Evolutionary conservation across 2,329 filamentous ascomycete species (phyloP).

Genomic region (Fusarium multiceps): DNA sequence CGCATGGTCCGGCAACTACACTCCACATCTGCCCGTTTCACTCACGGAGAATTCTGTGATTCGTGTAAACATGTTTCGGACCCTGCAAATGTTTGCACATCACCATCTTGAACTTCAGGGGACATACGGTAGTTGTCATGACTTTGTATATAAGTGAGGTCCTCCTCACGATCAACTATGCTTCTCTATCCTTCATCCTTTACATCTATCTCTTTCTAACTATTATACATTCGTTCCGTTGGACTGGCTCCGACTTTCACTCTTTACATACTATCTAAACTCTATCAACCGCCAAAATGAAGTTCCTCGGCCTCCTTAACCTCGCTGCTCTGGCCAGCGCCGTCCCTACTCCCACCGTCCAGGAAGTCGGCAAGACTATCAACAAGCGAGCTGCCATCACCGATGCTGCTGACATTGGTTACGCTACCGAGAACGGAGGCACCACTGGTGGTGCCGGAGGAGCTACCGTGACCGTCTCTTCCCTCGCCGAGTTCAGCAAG

Average conservation of each 20-base stretch:
- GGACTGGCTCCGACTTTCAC: slow-evolving; percentile 37
- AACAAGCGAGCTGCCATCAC: slow-evolving; percentile 52
- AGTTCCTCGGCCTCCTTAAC: slow-evolving; percentile 49
- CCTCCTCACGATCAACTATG: neutral
- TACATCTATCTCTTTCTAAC: slow-evolving; percentile 17
- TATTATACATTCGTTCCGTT: slow-evolving; percentile 38
- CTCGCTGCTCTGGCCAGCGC: slow-evolving; percentile 48
- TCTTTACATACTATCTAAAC: slow-evolving; percentile 21
- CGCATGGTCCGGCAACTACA: slow-evolving; percentile 4
- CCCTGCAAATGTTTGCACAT: slow-evolving; percentile 16
- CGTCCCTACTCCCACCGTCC: slow-evolving; percentile 47
- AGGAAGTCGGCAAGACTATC: slow-evolving; percentile 44
- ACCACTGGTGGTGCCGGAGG: slow-evolving; percentile 64
- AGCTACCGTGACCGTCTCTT: slow-evolving; percentile 57
- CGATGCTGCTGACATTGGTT: slow-evolving; percentile 52
- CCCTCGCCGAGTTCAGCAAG: slow-evolving; percentile 58
- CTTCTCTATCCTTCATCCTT: slow-evolving; percentile 28
- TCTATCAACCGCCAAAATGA: slow-evolving; percentile 43
- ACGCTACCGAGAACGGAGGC: slow-evolving; percentile 52
- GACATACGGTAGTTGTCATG: neutral
- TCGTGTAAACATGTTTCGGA: slow-evolving; percentile 36
- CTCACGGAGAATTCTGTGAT: slow-evolving; percentile 40
- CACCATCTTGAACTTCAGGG: slow-evolving; percentile 8
- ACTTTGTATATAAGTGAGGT: slow-evolving; percentile 38
- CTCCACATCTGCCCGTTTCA: slow-evolving; percentile 25